These are phyloP conservation scores for Pythium coloratum DNA, from an alignment of 352 stramenopile genomes.

Conservation along the genomic window DNA sequence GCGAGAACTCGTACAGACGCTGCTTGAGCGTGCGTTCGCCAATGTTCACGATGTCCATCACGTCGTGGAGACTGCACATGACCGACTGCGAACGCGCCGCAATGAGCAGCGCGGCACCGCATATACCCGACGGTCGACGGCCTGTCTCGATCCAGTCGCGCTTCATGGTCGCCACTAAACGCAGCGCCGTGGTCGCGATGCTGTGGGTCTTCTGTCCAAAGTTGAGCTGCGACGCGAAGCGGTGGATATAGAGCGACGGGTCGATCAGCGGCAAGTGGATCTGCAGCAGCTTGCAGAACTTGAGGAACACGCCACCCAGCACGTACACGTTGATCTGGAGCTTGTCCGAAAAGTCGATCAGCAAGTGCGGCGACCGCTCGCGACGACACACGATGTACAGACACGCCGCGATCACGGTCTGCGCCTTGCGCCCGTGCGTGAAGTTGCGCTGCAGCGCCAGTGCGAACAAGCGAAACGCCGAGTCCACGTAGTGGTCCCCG, in stretches of 20 bases:
- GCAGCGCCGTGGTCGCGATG: slow-evolving; percentile 95
- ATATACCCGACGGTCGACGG: slow-evolving; percentile 96
- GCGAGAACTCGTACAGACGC: slow-evolving; percentile 96
- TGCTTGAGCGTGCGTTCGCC: slow-evolving; percentile 96
- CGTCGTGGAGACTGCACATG: slow-evolving; percentile 81
- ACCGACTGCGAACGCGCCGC: slow-evolving; percentile 95
- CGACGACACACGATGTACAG: slow-evolving; percentile 99
- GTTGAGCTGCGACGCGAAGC: slow-evolving; percentile 98
- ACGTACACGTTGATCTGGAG: slow-evolving; percentile 95
- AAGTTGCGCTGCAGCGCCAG: slow-evolving; percentile 98
- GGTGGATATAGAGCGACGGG: slow-evolving; percentile 97
- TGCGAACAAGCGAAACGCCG: slow-evolving; percentile 94
- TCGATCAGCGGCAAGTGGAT: slow-evolving; percentile 98
- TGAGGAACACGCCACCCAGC: slow-evolving; percentile 85
- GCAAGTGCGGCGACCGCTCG: slow-evolving; percentile 97
- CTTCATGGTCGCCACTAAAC: slow-evolving; percentile 97
- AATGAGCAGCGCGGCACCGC: slow-evolving; percentile 96
- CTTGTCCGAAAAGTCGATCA: slow-evolving; percentile 99
- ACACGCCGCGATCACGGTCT: slow-evolving; percentile 97
- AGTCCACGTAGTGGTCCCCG: slow-evolving; percentile 95
- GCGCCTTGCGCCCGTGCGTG: slow-evolving; percentile 93
- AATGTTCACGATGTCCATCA: slow-evolving; percentile 94
- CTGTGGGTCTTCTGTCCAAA: slow-evolving; percentile 93
- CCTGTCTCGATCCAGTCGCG: slow-evolving; percentile 99
- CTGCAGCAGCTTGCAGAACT: slow-evolving; percentile 93